A percentile compares a stretch with the other conserved stretches of the same genome.
Conservation (phyloP, 371 early-diverging fungal genomes). For the Mortierella sp. region DNA sequence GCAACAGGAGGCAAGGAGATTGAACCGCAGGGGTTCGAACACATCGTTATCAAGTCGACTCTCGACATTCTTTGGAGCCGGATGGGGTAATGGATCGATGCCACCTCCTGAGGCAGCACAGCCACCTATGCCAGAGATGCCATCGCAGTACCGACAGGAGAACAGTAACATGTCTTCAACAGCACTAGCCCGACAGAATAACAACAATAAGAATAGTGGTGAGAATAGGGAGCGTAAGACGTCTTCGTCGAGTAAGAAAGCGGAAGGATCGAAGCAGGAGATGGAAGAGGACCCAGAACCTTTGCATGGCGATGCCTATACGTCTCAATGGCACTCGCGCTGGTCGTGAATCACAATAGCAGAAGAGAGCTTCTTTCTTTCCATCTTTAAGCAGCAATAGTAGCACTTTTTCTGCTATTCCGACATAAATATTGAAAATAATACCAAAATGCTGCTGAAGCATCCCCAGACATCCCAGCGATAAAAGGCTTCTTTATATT, state of each 20-base stretch:
- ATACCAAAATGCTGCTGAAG: no score
- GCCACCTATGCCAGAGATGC: slow-evolving; percentile 43
- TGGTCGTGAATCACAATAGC: no score
- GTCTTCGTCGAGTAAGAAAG: slow-evolving; percentile 1
- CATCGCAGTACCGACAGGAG: slow-evolving; percentile 36
- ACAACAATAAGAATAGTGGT: slow-evolving; percentile 3
- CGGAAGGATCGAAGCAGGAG: slow-evolving; percentile 12
- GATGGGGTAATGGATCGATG: slow-evolving; percentile 36
- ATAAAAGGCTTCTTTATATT: no score
- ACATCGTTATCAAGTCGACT: slow-evolving; percentile 45
- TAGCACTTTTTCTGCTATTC: no score
- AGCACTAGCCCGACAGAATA: background rate
- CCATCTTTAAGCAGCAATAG: no score
- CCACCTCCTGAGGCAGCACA: slow-evolving; percentile 6
- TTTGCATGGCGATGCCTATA: slow-evolving; percentile 30
- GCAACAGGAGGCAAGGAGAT: slow-evolving; percentile 12
- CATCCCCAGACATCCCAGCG: no score
- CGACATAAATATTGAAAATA: no score
- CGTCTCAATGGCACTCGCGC: no score
- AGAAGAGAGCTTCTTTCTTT: no score
- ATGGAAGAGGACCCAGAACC: slow-evolving; percentile 8
- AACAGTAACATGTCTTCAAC: background rate
- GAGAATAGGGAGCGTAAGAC: background rate
- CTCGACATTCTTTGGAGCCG: slow-evolving; percentile 48
- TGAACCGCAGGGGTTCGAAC: slow-evolving; percentile 27